phyloP scores from a whole-genome alignment of 73 alveolate genomes.

The Blepharisma japonicum region DNA sequence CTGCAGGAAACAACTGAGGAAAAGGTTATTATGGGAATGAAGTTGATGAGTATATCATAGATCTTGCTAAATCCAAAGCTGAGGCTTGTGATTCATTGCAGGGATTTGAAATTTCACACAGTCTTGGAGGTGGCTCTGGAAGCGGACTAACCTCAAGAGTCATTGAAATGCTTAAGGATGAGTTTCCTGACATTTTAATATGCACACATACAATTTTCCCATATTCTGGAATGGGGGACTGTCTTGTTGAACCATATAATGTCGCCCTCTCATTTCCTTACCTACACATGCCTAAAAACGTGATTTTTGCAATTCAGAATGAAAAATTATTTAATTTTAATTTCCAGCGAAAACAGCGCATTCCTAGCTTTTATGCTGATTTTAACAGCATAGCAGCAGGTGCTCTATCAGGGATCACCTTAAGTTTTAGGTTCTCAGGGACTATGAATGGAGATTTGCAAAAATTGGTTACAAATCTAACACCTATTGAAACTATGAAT shows the following conservation, averaged over 20 bases:
- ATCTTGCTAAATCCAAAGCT: slow-evolving; percentile 29
- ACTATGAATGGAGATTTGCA: slow-evolving; percentile 45
- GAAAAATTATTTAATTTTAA: slow-evolving; percentile 51
- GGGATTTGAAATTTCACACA: slow-evolving; percentile 54
- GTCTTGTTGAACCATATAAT: slow-evolving; percentile 77
- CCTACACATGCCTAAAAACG: not conserved
- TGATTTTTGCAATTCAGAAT: slow-evolving; percentile 15
- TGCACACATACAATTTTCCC: slow-evolving; percentile 23
- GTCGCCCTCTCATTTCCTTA: slow-evolving; percentile 23
- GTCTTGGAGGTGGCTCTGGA: slow-evolving; percentile 76
- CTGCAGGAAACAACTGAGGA: slow-evolving; percentile 31
- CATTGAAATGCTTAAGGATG: slow-evolving; percentile 26
- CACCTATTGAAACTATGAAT: too few species aligned
- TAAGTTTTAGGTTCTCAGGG: slow-evolving; percentile 57
- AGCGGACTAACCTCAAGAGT: slow-evolving; percentile 29
- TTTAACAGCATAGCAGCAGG: slow-evolving; percentile 41
- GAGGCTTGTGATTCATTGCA: slow-evolving; percentile 53
- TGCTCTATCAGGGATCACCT: slow-evolving; percentile 42
- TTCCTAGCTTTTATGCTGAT: slow-evolving; percentile 41
- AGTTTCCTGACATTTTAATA: not conserved
- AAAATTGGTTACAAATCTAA: slow-evolving; percentile 27
- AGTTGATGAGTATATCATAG: not conserved
- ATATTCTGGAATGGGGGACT: slow-evolving; percentile 42
- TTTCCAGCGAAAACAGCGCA: not conserved
- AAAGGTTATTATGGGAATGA: not conserved